Percentiles rank a stretch among this genome's conserved stretches.
Conservation (phyloP, 306 rosid species). For the Prinsepia uniflora region DNA sequence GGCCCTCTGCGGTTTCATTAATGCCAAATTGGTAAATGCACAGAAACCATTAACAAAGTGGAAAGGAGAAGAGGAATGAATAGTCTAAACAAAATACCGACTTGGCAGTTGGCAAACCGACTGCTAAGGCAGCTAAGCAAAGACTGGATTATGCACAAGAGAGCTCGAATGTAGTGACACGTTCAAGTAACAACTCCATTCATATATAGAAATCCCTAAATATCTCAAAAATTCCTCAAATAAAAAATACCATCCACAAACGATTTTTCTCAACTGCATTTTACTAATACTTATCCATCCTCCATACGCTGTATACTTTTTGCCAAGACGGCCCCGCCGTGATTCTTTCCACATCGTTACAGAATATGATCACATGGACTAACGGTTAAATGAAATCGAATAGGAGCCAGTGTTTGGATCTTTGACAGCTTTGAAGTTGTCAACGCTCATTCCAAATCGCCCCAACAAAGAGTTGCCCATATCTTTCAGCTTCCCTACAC, state of each 20-base stretch:
- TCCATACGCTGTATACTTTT: no score
- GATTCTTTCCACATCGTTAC: no score
- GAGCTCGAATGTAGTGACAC: background rate
- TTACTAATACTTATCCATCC: no score
- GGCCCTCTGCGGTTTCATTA: no score
- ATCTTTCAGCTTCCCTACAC: conserved; percentile 73
- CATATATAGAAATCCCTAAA: background rate
- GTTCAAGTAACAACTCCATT: background rate
- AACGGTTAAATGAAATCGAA: conserved; percentile 70
- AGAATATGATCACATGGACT: conserved; percentile 7
- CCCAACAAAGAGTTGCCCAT: conserved; percentile 90
- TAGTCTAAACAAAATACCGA: background rate
- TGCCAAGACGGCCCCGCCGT: no score
- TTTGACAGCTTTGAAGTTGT: conserved; percentile 83
- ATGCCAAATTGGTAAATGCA: no score
- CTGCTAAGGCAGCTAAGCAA: background rate
- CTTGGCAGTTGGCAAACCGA: background rate
- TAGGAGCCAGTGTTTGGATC: conserved; percentile 94
- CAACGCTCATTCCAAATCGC: conserved; percentile 87
- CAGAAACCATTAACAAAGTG: no score
- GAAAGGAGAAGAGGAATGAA: no score
- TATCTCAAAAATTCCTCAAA: background rate
- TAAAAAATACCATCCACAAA: background rate
- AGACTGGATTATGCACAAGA: background rate
- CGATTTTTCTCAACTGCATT: no score